These are phyloP conservation scores for Piromyces finnis DNA, from an alignment of 192 early-diverging fungal genomes.

Conservation along the genomic window DNA sequence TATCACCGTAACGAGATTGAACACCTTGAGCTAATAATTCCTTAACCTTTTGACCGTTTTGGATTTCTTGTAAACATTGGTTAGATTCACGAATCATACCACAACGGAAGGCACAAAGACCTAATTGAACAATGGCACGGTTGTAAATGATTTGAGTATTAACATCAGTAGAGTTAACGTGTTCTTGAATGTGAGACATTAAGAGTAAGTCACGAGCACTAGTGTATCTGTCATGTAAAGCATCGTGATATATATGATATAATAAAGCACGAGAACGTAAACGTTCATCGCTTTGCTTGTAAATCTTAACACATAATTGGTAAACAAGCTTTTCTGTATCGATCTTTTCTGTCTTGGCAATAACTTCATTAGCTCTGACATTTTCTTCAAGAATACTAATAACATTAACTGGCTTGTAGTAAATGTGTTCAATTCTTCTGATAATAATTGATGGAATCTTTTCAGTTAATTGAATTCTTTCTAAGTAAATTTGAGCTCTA, in stretches of 20 bases:
- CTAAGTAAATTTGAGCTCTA: slow-evolving; percentile 75
- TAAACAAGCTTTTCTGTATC: slow-evolving; percentile 51
- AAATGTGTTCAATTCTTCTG: slow-evolving; percentile 84
- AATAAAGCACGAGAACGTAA: slow-evolving; percentile 87
- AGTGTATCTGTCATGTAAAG: slow-evolving; percentile 88
- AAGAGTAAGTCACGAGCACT: slow-evolving; percentile 85
- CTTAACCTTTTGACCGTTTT: slow-evolving; percentile 58
- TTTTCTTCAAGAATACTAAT: slow-evolving; percentile 48
- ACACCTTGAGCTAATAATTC: slow-evolving; percentile 88
- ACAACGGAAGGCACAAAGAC: slow-evolving; percentile 86
- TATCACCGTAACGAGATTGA: slow-evolving; percentile 52
- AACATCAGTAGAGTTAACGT: slow-evolving; percentile 70
- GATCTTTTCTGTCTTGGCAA: slow-evolving; percentile 25
- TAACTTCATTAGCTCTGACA: slow-evolving; percentile 12
- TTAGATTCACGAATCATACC: slow-evolving; percentile 82
- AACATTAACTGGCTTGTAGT: slow-evolving; percentile 92
- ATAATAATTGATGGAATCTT: slow-evolving; percentile 55
- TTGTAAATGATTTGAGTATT: slow-evolving; percentile 90
- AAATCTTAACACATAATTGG: slow-evolving; percentile 70
- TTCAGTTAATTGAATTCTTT: slow-evolving; percentile 33
- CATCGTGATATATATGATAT: slow-evolving; percentile 93
- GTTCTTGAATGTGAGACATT: slow-evolving; percentile 97
- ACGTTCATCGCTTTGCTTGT: slow-evolving; percentile 63
- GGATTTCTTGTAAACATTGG: slow-evolving; percentile 74
- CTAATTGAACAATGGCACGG: slow-evolving; percentile 88